Conservation (phyloP, 1,284 basidiomycete species). For the Trametes pubescens region DNA sequence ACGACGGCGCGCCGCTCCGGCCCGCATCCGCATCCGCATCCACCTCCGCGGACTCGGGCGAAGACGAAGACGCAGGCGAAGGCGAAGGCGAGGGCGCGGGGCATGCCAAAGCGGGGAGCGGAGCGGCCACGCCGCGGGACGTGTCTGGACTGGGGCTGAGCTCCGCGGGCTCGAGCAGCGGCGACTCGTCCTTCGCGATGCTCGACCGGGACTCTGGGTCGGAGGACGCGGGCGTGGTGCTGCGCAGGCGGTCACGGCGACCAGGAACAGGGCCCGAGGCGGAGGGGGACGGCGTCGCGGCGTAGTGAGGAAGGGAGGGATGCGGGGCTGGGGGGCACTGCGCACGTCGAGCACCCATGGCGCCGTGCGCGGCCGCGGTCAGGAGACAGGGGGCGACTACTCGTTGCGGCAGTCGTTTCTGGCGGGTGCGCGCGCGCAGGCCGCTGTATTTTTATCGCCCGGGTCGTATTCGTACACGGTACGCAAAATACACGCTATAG, state of each 20-base stretch:
- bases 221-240: constrained; percentile 41
- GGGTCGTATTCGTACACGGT: constrained; percentile 34
- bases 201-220: constrained; percentile 45
- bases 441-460: constrained; percentile 36
- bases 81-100: constrained; percentile 4
- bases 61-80: constrained; percentile 21
- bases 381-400: constrained; percentile 28
- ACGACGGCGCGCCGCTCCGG: background rate
- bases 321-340: constrained; percentile 1
- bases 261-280: constrained; percentile 29
- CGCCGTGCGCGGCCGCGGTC: constrained; percentile 17
- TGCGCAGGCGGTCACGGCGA: constrained; percentile 35
- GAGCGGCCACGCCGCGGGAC: constrained; percentile 24
- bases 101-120: constrained; percentile 9
- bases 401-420: constrained; percentile 31
- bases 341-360: constrained; percentile 9
- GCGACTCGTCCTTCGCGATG: constrained; percentile 43
- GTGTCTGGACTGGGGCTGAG: constrained; percentile 22
- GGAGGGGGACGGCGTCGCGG: constrained; percentile 31
- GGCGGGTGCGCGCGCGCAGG: constrained; percentile 26
- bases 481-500: constrained; percentile 31
- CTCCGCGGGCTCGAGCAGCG: constrained; percentile 39
- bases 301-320: constrained; percentile 16
- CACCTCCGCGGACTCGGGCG: background rate
- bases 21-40: too few relatives aligned